A percentile compares a stretch with the other conserved stretches of the same genome.
These are phyloP conservation scores for Phalaenopsis equestris DNA, from an alignment of 106 monocot genomes.

Conservation along the genomic window DNA sequence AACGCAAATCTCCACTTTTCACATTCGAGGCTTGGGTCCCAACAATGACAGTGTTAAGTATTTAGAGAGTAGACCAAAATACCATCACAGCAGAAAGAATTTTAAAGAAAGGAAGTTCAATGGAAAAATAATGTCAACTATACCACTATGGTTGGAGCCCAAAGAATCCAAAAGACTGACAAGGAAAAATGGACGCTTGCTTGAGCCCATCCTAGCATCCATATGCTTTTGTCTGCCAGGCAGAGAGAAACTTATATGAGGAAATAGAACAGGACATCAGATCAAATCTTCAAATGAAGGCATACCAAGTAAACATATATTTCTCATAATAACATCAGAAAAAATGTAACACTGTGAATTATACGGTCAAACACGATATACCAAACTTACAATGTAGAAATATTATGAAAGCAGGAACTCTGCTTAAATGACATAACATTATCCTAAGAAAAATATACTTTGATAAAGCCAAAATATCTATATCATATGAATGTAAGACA, in stretches of 20 bases:
- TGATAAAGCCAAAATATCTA: neutral
- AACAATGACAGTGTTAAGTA: too few relatives aligned
- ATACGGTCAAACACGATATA: conserved; percentile 2
- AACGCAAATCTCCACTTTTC: too few relatives aligned
- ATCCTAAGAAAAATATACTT: neutral
- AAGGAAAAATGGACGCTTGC: conserved; percentile 75
- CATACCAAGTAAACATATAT: neutral
- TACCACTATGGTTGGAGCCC: conserved; percentile 98
- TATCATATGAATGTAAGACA: neutral
- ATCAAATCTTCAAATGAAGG: neutral
- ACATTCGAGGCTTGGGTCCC: too few relatives aligned
- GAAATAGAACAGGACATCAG: neutral
- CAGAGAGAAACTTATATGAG: conserved; percentile 8
- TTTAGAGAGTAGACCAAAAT: neutral
- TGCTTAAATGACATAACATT: neutral
- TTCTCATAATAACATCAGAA: neutral
- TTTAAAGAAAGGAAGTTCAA: neutral
- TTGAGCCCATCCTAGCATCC: conserved; percentile 69
- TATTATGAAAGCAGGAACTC: neutral
- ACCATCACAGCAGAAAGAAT: neutral
- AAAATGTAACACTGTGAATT: neutral
- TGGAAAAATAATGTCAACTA: conserved; percentile 11
- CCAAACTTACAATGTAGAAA: neutral
- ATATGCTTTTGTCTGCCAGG: conserved; percentile 67
- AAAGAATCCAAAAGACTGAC: conserved; percentile 72